phyloP scores from a whole-genome alignment of 345 rosid genomes.

The Hypericum perforatum region DNA sequence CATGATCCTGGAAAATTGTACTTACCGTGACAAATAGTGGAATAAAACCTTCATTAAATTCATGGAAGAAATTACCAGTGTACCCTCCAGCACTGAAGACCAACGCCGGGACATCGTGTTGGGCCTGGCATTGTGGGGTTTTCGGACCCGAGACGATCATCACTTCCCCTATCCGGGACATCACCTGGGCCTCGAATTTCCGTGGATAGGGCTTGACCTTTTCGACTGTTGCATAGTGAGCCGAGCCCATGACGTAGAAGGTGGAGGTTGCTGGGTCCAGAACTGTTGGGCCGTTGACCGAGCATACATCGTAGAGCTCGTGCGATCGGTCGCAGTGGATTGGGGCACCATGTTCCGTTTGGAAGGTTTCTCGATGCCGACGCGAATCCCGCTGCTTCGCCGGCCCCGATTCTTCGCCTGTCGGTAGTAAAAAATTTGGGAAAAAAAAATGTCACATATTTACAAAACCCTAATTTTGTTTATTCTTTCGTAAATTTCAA shows the following conservation, averaged over 20 bases:
- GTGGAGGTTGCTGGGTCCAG: slow-evolving; percentile 24
- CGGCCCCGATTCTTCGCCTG: too few species aligned
- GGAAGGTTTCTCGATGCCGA: too few species aligned
- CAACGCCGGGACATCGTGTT: slow-evolving; percentile 38
- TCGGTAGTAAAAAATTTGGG: too few species aligned
- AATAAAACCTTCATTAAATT: slow-evolving; percentile 50
- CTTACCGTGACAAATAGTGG: slow-evolving; percentile 53
- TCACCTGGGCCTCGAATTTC: too few species aligned
- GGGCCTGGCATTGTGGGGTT: slow-evolving; percentile 20
- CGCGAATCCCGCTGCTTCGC: too few species aligned
- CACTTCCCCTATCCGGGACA: too few species aligned
- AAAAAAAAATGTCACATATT: too few species aligned
- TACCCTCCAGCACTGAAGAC: slow-evolving; percentile 55
- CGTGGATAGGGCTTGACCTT: too few species aligned
- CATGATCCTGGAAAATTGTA: slow-evolving; percentile 24
- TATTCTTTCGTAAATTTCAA: too few species aligned
- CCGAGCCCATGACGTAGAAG: slow-evolving; percentile 14
- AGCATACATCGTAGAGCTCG: slow-evolving; percentile 26
- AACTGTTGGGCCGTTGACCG: slow-evolving; percentile 20
- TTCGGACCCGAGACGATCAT: slow-evolving; percentile 12
- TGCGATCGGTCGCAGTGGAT: slow-evolving; percentile 32
- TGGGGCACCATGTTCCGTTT: neutral
- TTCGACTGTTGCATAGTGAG: neutral
- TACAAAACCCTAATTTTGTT: too few species aligned
- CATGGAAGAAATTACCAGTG: slow-evolving; percentile 60